Percentiles rank a stretch among this genome's conserved stretches.
phyloP scores from a whole-genome alignment of 345 rosid species.

The Sisymbrium altissimum region DNA sequence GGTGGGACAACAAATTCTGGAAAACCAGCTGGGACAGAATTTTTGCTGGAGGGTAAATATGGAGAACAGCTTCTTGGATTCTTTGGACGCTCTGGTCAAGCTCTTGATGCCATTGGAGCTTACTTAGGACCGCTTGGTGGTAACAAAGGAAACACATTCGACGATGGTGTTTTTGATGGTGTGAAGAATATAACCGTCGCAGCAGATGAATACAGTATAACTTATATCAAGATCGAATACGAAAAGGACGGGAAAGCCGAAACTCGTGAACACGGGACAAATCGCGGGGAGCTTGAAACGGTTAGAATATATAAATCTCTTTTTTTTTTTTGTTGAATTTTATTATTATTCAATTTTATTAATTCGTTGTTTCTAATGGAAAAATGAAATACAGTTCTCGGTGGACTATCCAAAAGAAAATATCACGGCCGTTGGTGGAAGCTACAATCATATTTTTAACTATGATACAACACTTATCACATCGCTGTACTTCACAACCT shows the following conservation, averaged over 20 bases:
- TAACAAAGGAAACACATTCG: constrained; percentile 5
- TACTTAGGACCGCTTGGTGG: constrained; percentile 24
- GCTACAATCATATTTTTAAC: neutral
- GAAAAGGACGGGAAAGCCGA: constrained; percentile 13
- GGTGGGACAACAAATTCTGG: neutral
- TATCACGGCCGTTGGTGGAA: neutral
- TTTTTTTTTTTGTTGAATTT: neutral
- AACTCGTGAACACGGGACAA: constrained; percentile 1
- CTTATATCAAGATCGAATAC: constrained; percentile 19
- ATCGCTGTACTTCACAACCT: neutral
- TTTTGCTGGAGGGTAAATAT: constrained; percentile 8
- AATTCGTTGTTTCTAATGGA: neutral
- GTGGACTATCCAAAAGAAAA: neutral
- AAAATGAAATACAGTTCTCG: constrained; percentile 3
- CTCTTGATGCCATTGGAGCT: constrained; percentile 20
- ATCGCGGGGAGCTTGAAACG: neutral
- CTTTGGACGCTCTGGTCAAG: neutral
- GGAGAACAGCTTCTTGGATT: constrained; percentile 7
- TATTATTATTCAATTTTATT: neutral
- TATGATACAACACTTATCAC: neutral
- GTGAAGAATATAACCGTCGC: constrained; percentile 20
- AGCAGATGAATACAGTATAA: neutral
- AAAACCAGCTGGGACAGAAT: neutral
- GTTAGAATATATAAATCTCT: neutral
- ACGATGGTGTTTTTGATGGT: constrained; percentile 28